These are phyloP conservation scores for Moricandia moricandioides DNA, from an alignment of 345 rosid species.

Conservation along the genomic window DNA sequence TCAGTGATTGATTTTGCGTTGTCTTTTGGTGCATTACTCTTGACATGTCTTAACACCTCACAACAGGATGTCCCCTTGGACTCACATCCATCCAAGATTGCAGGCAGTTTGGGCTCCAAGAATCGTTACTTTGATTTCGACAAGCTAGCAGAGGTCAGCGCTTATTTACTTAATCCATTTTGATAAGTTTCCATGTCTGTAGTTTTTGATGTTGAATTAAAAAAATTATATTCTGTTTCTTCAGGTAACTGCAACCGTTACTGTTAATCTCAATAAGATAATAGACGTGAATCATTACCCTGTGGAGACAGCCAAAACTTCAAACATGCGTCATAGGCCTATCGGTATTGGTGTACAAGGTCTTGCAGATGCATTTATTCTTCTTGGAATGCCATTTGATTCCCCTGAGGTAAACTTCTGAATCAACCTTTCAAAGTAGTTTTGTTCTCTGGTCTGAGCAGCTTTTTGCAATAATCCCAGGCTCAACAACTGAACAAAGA, in stretches of 20 bases:
- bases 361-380: conserved; percentile 86
- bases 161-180: background rate
- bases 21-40: background rate
- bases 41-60: background rate
- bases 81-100: conserved; percentile 76
- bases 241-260: conserved; percentile 67
- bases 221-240: background rate
- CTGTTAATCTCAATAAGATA: conserved; percentile 72
- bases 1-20: background rate
- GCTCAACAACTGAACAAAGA: conserved; percentile 86
- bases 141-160: conserved; percentile 73
- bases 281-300: conserved; percentile 91
- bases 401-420: conserved; percentile 59
- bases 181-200: background rate
- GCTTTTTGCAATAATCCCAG: conserved; percentile 36
- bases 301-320: conserved; percentile 78
- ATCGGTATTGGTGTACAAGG: conserved; percentile 97
- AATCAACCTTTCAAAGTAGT: background rate
- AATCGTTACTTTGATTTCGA: conserved; percentile 85
- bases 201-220: background rate
- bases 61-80: conserved; percentile 64
- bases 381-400: conserved; percentile 91
- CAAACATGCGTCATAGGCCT: conserved; percentile 83
- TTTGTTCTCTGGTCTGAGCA: conserved; percentile 25
- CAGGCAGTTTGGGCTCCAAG: conserved; percentile 73